phyloP scores from a whole-genome alignment of 352 stramenopile genomes.

The Globisporangium paddicum region DNA sequence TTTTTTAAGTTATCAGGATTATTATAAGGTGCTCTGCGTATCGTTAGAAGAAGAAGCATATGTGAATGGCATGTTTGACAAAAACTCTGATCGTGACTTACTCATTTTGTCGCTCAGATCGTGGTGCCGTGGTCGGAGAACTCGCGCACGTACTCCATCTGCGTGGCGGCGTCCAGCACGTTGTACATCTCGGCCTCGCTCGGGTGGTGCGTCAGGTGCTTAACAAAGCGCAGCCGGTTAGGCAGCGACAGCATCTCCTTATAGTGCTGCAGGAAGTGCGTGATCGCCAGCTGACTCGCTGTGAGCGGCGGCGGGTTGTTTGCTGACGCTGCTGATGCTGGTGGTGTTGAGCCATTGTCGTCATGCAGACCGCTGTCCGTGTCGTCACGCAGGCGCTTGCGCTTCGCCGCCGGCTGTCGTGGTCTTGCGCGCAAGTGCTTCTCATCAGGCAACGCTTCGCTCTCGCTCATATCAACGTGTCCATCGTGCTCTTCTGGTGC shows the following conservation, averaged over 20 bases:
- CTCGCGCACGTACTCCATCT: conserved; percentile 33
- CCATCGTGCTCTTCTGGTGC: not conserved
- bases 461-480: not conserved
- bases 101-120: not conserved
- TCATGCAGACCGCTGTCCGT: not conserved
- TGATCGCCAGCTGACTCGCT: conserved; percentile 34
- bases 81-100: too few relatives aligned
- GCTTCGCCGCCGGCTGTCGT: conserved; percentile 12
- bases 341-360: not conserved
- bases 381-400: conserved; percentile 12
- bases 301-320: conserved; percentile 13
- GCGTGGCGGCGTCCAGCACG: conserved; percentile 41
- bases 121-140: conserved; percentile 19
- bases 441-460: not conserved
- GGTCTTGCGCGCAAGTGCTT: not conserved
- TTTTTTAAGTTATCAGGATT: not conserved
- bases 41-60: not conserved
- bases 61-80: too few relatives aligned
- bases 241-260: conserved; percentile 21
- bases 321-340: not conserved
- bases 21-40: not conserved
- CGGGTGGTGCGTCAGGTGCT: conserved; percentile 38
- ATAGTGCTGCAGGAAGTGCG: conserved; percentile 36
- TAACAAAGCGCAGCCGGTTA: conserved; percentile 33
- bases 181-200: conserved; percentile 62